phyloP scores from a whole-genome alignment of 129 eudicot genomes.

The Helichrysum umbraculigerum region DNA sequence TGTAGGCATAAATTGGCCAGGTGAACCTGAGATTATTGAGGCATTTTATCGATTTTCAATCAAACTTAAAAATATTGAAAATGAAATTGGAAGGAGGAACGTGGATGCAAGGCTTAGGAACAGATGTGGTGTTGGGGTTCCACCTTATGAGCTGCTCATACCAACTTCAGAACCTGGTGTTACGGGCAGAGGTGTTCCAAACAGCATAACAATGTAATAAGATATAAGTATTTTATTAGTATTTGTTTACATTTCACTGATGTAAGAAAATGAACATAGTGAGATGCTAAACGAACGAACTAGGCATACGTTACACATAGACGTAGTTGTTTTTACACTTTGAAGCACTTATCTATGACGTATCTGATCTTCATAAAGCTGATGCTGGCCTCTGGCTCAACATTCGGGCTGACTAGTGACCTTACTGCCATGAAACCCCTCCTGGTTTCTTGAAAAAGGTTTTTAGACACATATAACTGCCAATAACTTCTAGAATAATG shows the following conservation, averaged over 20 bases:
- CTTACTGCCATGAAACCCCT: no score
- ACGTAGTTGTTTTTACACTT: no score
- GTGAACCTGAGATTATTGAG: conserved; percentile 36
- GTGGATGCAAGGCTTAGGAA: conserved; percentile 47
- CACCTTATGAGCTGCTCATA: conserved; percentile 78
- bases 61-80: conserved; percentile 51
- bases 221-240: neutral
- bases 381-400: no score
- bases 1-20: conserved; percentile 54
- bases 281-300: no score
- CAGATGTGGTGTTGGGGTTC: conserved; percentile 79
- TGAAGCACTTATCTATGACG: no score
- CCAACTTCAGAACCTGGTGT: conserved; percentile 86
- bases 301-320: no score
- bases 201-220: conserved; percentile 58
- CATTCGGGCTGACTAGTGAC: no score
- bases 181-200: conserved; percentile 84
- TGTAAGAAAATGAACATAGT: neutral
- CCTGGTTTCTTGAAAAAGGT: no score
- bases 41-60: conserved; percentile 68
- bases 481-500: no score
- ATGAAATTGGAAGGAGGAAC: conserved; percentile 64
- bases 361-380: no score
- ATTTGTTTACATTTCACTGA: neutral
- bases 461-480: no score